Evolutionary conservation across 257 asterid species (phyloP).

Genomic region (Scutellaria baicalensis): DNA sequence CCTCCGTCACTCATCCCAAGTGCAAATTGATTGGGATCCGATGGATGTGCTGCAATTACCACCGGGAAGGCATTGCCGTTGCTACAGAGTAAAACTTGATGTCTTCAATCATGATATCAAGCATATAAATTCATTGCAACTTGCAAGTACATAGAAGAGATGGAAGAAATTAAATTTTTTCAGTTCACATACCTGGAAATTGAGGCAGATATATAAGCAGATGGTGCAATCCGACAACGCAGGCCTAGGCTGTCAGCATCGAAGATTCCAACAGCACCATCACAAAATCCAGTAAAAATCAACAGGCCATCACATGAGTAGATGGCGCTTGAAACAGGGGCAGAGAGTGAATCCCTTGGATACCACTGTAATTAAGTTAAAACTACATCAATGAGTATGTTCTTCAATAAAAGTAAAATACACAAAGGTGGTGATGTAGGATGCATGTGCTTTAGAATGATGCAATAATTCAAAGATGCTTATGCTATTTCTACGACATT

Average conservation of each 20-base stretch:
- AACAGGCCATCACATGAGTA: conserved; percentile 72
- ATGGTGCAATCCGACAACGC: conserved; percentile 67
- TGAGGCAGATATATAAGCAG: conserved; percentile 66
- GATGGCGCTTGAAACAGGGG: conserved; percentile 72
- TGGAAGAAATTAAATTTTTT: neutral
- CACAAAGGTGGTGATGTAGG: neutral
- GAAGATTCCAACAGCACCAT: conserved; percentile 87
- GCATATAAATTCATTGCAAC: neutral
- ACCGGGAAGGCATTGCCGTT: conserved; percentile 44
- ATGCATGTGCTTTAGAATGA: neutral
- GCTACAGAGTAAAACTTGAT: conserved; percentile 20
- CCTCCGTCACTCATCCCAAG: conserved; percentile 94
- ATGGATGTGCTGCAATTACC: conserved; percentile 88
- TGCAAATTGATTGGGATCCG: conserved; percentile 75
- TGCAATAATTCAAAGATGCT: neutral
- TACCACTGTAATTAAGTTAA: conserved; percentile 56
- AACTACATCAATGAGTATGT: neutral
- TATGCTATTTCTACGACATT: no score
- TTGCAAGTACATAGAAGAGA: neutral
- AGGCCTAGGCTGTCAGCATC: conserved; percentile 67
- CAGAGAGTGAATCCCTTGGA: conserved; percentile 76
- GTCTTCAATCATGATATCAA: neutral
- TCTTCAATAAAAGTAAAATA: neutral
- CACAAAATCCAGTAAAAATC: conserved; percentile 71
- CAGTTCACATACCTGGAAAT: conserved; percentile 51